phyloP scores from a whole-genome alignment of 306 rosid species.

The Cucumis cinereus region DNA sequence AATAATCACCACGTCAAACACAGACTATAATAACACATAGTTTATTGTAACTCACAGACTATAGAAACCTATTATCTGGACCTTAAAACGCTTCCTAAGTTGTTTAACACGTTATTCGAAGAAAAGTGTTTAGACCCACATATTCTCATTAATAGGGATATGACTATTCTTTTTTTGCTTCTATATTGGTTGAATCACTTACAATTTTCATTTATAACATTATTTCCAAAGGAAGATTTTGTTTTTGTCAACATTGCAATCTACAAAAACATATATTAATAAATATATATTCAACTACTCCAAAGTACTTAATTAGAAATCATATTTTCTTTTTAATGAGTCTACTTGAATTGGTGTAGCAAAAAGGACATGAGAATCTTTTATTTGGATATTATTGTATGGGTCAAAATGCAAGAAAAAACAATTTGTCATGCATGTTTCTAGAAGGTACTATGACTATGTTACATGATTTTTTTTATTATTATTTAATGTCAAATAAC shows the following conservation, averaged over 20 bases:
- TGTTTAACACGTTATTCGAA: too few relatives aligned
- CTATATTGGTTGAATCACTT: not conserved
- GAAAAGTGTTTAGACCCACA: too few relatives aligned
- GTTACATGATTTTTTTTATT: too few relatives aligned
- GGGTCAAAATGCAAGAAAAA: not conserved
- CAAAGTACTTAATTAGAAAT: not conserved
- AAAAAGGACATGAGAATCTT: not conserved
- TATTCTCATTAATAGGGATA: not conserved
- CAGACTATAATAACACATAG: too few relatives aligned
- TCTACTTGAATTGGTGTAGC: not conserved
- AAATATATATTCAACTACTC: not conserved
- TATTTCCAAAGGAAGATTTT: not conserved
- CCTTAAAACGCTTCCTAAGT: too few relatives aligned
- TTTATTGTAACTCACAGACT: too few relatives aligned
- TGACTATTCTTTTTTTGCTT: not conserved
- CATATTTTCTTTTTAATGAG: not conserved
- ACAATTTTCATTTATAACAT: not conserved
- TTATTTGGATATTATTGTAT: not conserved
- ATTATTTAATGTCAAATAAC: too few relatives aligned
- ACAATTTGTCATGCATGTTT: not conserved
- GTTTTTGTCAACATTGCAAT: not conserved
- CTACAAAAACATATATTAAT: too few relatives aligned
- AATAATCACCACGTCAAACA: too few relatives aligned
- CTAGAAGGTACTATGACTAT: not conserved
- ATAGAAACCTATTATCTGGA: too few relatives aligned